Conservation (phyloP, 2,329 filamentous ascomycete species). For the Fusarium albosuccineum region DNA sequence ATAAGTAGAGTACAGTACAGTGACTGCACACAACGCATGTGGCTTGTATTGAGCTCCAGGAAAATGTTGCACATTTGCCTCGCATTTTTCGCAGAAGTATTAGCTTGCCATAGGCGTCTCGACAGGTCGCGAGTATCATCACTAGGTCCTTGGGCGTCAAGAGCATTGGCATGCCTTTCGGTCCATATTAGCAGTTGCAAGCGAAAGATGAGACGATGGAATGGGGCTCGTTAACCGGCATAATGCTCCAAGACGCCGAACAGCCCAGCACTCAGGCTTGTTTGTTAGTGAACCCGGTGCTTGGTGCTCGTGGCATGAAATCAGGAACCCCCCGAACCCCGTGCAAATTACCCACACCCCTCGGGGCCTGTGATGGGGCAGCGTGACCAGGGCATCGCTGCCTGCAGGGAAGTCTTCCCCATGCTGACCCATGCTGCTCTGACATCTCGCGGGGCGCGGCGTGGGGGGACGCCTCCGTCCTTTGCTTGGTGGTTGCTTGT, state of each 20-base stretch:
- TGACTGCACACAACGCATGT: conserved; percentile 2
- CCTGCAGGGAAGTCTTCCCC: conserved; percentile 31
- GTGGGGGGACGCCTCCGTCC: conserved; percentile 33
- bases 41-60: conserved; percentile 6
- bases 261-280: conserved; percentile 1
- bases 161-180: background rate
- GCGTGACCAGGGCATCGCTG: conserved; percentile 23
- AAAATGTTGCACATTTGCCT: conserved; percentile 16
- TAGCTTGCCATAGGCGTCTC: background rate
- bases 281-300: conserved; percentile 26
- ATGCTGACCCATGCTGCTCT: conserved; percentile 34
- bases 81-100: background rate
- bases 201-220: conserved; percentile 12
- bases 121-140: no score
- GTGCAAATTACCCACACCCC: conserved; percentile 23
- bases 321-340: conserved; percentile 13
- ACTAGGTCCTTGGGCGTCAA: background rate
- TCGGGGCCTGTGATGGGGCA: conserved; percentile 11
- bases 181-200: conserved; percentile 5
- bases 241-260: conserved; percentile 9
- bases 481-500: background rate
- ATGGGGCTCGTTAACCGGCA: conserved; percentile 12
- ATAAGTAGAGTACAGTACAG: background rate
- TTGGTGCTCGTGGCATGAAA: conserved; percentile 17
- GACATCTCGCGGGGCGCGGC: conserved; percentile 35